Conservation (phyloP, 1,139 yeast genomes). For the Suhomyces atakaporum region DNA sequence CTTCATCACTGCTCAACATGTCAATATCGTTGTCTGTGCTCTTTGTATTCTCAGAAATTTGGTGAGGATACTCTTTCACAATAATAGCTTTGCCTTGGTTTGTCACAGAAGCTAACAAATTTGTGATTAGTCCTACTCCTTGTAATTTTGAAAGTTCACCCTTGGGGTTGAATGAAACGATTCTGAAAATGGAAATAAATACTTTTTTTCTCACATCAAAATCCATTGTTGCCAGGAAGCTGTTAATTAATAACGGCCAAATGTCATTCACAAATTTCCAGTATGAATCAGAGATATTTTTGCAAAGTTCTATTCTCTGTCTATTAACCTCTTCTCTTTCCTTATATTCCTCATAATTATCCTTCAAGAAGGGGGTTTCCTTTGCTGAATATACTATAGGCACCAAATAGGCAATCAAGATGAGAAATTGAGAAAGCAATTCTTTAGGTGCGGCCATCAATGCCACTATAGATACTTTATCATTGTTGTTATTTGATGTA, state of each 20-base stretch:
- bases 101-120: conserved; percentile 67
- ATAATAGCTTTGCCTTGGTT: conserved; percentile 53
- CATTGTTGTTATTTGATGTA: neutral
- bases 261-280: conserved; percentile 50
- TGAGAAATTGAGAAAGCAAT: conserved; percentile 55
- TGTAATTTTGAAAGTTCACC: conserved; percentile 23
- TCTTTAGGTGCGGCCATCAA: conserved; percentile 77
- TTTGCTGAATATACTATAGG: conserved; percentile 44
- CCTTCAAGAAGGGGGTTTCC: conserved; percentile 36
- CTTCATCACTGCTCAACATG: conserved; percentile 16
- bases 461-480: conserved; percentile 55
- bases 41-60: neutral
- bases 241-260: conserved; percentile 62
- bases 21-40: conserved; percentile 15
- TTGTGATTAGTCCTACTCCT: conserved; percentile 38
- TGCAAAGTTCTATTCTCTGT: conserved; percentile 29
- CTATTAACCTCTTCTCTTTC: conserved; percentile 31
- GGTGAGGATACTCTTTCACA: conserved; percentile 17
- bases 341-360: conserved; percentile 26
- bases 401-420: conserved; percentile 57
- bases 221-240: conserved; percentile 79
- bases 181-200: conserved; percentile 57
- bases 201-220: conserved; percentile 62
- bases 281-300: conserved; percentile 29
- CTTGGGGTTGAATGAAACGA: conserved; percentile 36